Base-by-base conservation (phyloP, 371 early-diverging fungal genomes). In the Apophysomyces variabilis region DNA sequence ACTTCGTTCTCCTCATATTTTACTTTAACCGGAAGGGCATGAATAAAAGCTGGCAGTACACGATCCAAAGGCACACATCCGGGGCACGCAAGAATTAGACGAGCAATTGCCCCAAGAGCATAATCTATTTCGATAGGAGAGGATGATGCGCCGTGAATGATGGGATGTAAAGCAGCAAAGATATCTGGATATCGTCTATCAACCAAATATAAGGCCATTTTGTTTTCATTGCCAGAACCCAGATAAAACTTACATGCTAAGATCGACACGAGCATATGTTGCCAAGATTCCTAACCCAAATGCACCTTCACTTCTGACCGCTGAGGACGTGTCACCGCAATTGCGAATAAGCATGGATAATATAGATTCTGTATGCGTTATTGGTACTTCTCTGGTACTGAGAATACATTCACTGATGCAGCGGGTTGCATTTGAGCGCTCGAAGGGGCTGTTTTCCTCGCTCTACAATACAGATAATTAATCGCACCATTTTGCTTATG, bases 341-440 rank as follows among this genome's bases (percentile, higher is more conserved):
- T 87, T 93, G 56, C 82, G 77, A 61, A 90, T 70, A 67, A 94
- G 88, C n/a, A 94, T 50, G 21, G 75, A 65, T 47, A 84, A 73
- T 21, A 89, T 64, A 11, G 77, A 81, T 61, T 91, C 90, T 32
- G 93, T 89, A 46, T 89, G 91, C 43, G 88, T 87, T 38, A 94
- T 87, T 26, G 92, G 82, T 1, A 84, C 89, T 5, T 69, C 70
- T 41, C 89, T 87, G 69, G 94, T 75, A 44, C 92, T 92, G 46
- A 75, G 83, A 26, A 89, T 80, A 26, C 90, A 84, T 76, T 95
- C 96, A 39, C 93, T 93, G 57, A 96, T 73, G 50, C 91, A 90
- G 8, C 95, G 95, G 43, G 93, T 83, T 5, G 94, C 92, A 93
- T 94, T 95, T 32, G 92, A 89, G 38, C 96, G 88, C 67, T 96